Conservation (phyloP, 306 rosid species). For the Vachellia pachyceras region DNA sequence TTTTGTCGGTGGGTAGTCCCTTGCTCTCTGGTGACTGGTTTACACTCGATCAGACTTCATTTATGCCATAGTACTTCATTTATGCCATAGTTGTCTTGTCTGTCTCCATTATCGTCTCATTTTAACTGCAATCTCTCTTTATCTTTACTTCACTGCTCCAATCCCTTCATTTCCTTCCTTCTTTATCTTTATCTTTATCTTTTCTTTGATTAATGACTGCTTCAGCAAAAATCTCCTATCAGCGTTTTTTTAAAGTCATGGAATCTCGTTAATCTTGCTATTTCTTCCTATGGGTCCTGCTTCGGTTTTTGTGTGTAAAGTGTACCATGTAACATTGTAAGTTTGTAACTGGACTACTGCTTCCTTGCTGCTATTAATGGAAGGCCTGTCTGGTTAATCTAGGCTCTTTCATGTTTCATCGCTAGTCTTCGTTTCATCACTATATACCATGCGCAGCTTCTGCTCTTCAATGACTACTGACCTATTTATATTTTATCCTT, state of each 20-base stretch:
- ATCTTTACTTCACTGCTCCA: constrained; percentile 33
- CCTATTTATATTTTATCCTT: constrained; percentile 54
- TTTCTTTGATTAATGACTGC: constrained; percentile 49
- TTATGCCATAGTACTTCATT: too few relatives aligned
- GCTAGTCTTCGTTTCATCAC: constrained; percentile 48
- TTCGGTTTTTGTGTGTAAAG: constrained; percentile 36
- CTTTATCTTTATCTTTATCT: constrained; percentile 60
- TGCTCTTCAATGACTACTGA: constrained; percentile 20
- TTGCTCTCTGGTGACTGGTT: too few relatives aligned
- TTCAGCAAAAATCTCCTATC: constrained; percentile 43
- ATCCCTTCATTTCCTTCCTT: constrained; percentile 15
- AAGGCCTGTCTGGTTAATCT: constrained; percentile 9
- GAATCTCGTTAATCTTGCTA: constrained; percentile 69
- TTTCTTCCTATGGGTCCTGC: constrained; percentile 21
- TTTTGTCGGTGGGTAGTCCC: too few relatives aligned
- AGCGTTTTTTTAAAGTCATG: constrained; percentile 53
- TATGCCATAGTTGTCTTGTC: too few relatives aligned
- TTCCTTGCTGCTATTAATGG: not conserved
- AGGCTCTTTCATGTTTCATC: constrained; percentile 25
- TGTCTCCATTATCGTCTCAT: too few relatives aligned
- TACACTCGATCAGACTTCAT: too few relatives aligned
- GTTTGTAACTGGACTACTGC: constrained; percentile 32
- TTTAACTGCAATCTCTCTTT: constrained; percentile 46
- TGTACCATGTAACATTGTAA: constrained; percentile 44
- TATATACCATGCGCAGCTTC: constrained; percentile 17